Conservation (phyloP, 345 rosid genomes). For the Citrus australasica region DNA sequence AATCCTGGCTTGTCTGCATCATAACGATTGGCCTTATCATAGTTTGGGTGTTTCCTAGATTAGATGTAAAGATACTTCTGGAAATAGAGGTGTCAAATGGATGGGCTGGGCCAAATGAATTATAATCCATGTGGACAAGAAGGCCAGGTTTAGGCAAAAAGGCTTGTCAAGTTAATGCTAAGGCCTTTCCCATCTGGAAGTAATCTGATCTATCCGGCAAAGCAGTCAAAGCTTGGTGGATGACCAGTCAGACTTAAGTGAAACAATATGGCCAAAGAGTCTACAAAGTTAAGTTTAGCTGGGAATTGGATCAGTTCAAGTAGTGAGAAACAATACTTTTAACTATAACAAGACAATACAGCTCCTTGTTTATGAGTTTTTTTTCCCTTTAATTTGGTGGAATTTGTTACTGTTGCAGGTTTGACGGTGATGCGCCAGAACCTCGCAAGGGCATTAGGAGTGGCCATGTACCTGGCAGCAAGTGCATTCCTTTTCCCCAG, state of each 20-base stretch:
- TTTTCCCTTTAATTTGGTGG: neutral
- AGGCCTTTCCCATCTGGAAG: neutral
- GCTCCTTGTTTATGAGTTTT: neutral
- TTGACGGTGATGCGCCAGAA: conserved; percentile 88
- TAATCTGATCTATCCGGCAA: neutral
- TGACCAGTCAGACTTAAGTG: neutral
- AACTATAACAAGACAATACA: neutral
- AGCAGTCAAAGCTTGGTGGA: neutral
- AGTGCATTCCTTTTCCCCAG: conserved; percentile 83
- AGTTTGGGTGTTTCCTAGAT: neutral
- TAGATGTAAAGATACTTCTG: neutral
- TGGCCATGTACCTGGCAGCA: conserved; percentile 97
- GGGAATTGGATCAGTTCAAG: neutral
- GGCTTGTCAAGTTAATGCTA: neutral
- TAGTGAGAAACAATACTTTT: neutral
- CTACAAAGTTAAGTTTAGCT: neutral
- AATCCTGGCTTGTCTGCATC: neutral
- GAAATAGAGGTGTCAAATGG: too few relatives aligned
- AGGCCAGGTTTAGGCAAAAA: neutral
- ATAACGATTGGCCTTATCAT: neutral
- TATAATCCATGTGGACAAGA: neutral
- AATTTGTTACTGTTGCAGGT: conserved; percentile 40
- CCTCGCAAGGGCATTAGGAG: conserved; percentile 92
- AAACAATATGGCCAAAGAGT: neutral
- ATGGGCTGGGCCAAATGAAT: neutral